Base-by-base conservation (phyloP, 2,329 filamentous ascomycete genomes). In the Verticillium zaregamsianum region DNA sequence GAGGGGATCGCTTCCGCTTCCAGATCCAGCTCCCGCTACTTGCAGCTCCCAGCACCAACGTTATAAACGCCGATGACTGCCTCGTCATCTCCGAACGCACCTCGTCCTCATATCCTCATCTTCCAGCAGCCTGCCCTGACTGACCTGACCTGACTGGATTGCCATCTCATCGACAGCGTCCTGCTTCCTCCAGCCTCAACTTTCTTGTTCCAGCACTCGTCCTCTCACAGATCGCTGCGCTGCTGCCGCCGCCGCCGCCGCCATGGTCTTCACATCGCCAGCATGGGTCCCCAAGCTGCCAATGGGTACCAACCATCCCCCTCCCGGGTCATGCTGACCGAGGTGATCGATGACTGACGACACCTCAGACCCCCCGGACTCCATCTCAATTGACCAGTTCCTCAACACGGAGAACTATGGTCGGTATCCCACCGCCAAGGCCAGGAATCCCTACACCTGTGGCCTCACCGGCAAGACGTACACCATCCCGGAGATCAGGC, bases 371-470 rank as follows among this genome's bases (percentile, higher is more conserved):
- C 80, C 89, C 11, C 91, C 91, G 17, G 91, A 95, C 73, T 86
- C 86, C 33, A 82, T 96, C 67, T 82, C 91, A 5, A 82, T 96
- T 62, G 83, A 83, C 66, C 86, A 94, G 59, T 96, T 96, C 74
- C 88, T 96, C 79, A 84, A 88, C 64, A 84, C 88, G 68, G 91
- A 94, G 68, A 76, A 82, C 55, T 84, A 91, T 69, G 91, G 90
- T 39, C 86, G 91, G 56, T 75, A 79, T 59, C 82, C 90, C 11
- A 75, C 90, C 11, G 80, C 82, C 35, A 79, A 85, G 64, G 89
- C 91, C 23, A 80, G 80, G 55, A 83, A 89, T 60, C 90, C 91
- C 1, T 96, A 90, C 75, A 92, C 89, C 37, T 94, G 91, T 70
- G 92, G 90, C 20, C 67, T 94, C 35, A 87, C 87, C 0, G 90